Evolutionary conservation across 768 basidiomycete genomes (phyloP).

Genomic region (Xanthoconium stramineum): DNA sequence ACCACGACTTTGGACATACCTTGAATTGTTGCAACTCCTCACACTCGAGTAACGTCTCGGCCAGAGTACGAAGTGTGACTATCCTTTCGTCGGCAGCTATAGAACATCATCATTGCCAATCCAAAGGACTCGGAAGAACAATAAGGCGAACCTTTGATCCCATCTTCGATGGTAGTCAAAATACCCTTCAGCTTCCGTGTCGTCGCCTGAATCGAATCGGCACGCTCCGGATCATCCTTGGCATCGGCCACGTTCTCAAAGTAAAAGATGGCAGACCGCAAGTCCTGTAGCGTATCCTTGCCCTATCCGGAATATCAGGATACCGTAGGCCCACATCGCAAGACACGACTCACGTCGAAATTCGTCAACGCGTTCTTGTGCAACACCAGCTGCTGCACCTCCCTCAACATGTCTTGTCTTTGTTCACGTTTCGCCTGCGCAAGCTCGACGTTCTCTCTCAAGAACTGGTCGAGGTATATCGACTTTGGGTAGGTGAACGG

Average conservation of each 20-base stretch:
- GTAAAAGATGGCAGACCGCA: conserved; percentile 63
- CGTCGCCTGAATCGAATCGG: conserved; percentile 40
- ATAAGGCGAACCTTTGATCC: conserved; percentile 45
- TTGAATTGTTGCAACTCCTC: conserved; percentile 62
- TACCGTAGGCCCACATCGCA: not conserved
- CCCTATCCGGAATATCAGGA: conserved; percentile 37
- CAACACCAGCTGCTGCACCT: conserved; percentile 45
- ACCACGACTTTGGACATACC: conserved; percentile 34
- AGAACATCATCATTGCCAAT: not conserved
- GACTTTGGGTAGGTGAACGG: conserved; percentile 59
- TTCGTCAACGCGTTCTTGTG: conserved; percentile 48
- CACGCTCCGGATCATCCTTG: conserved; percentile 46
- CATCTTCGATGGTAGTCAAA: conserved; percentile 48
- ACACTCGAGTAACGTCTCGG: conserved; percentile 51
- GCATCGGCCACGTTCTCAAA: conserved; percentile 63
- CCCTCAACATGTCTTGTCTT: conserved; percentile 40
- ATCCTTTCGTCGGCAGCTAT: conserved; percentile 55
- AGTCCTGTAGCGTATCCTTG: conserved; percentile 58
- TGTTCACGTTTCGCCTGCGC: conserved; percentile 34
- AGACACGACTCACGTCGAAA: conserved; percentile 48
- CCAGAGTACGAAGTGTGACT: conserved; percentile 40
- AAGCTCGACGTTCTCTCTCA: conserved; percentile 52
- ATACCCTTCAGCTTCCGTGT: conserved; percentile 50
- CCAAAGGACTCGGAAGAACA: not conserved
- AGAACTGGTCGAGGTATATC: conserved; percentile 71